Conservation (phyloP, 2,329 filamentous ascomycete genomes). For the Chrysoporthe deuterocubensis region DNA sequence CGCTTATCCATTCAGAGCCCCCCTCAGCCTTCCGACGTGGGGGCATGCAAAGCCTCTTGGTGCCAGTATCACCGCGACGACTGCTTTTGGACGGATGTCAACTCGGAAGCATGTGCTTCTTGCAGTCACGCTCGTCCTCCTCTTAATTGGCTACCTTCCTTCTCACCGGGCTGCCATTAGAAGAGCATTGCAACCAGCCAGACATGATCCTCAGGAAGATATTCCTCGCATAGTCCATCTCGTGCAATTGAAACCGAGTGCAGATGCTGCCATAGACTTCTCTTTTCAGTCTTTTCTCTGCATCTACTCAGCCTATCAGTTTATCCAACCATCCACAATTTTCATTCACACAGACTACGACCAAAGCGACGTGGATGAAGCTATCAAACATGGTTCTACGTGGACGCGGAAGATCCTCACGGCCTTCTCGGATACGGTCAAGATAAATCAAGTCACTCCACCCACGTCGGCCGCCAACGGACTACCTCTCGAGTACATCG, state of each 20-base stretch:
- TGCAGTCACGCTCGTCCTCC: not conserved
- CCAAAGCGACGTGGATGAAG: conserved; percentile 22
- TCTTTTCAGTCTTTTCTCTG: conserved; percentile 34
- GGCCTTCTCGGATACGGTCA: conserved; percentile 29
- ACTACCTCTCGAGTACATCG: conserved; percentile 29
- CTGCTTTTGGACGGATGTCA: not conserved
- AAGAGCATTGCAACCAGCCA: not conserved
- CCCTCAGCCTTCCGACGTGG: not conserved
- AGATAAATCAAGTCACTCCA: conserved; percentile 29
- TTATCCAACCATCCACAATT: conserved; percentile 32
- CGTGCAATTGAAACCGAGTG: conserved; percentile 32
- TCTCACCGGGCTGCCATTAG: not conserved
- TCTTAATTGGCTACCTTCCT: conserved; percentile 4
- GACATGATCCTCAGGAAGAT: not conserved
- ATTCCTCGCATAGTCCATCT: conserved; percentile 37
- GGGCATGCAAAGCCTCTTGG: not conserved
- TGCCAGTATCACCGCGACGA: not conserved
- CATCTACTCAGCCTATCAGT: conserved; percentile 33
- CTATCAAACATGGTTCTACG: conserved; percentile 25
- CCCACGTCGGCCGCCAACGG: conserved; percentile 28
- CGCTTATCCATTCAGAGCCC: not conserved
- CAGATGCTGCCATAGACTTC: conserved; percentile 27
- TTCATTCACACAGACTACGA: conserved; percentile 36
- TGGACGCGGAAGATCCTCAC: conserved; percentile 34
- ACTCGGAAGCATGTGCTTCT: conserved; percentile 5